Evolutionary conservation across 148 eudicot genomes (phyloP).

Genomic region (Polygonum aviculare): DNA sequence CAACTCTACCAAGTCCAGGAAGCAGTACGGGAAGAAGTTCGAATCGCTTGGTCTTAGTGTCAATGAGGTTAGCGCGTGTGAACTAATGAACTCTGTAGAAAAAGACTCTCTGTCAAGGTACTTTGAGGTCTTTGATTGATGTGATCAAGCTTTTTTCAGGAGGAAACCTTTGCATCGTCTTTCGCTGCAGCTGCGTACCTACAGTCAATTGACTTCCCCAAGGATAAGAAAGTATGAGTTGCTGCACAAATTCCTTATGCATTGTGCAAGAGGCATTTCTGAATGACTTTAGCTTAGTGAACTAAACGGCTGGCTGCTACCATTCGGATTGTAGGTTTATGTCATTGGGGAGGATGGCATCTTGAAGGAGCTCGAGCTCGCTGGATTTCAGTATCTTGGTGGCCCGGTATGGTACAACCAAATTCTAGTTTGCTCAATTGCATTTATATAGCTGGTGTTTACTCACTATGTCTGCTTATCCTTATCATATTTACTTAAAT

Average conservation of each 20-base stretch:
- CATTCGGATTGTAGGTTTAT: slow-evolving; percentile 46
- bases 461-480: neutral
- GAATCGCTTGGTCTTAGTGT: slow-evolving; percentile 87
- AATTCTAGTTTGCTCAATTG: neutral
- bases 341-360: slow-evolving; percentile 98
- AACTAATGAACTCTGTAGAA: slow-evolving; percentile 6
- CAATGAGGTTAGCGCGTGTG: slow-evolving; percentile 51
- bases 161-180: slow-evolving; percentile 96
- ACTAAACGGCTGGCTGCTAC: too few species aligned
- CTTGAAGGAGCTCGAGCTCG: slow-evolving; percentile 93
- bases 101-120: neutral
- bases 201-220: slow-evolving; percentile 77
- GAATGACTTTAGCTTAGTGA: neutral
- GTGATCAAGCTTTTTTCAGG: slow-evolving; percentile 39
- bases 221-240: slow-evolving; percentile 74
- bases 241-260: neutral
- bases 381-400: slow-evolving; percentile 83
- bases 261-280: neutral
- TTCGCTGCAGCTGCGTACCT: slow-evolving; percentile 99
- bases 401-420: slow-evolving; percentile 59
- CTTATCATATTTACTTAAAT: neutral
- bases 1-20: slow-evolving; percentile 98
- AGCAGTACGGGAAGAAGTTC: slow-evolving; percentile 94
- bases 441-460: neutral
- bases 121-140: slow-evolving; percentile 10